Evolutionary conservation across 805 yeast species (phyloP).

Genomic region (Candida odintsovae): DNA sequence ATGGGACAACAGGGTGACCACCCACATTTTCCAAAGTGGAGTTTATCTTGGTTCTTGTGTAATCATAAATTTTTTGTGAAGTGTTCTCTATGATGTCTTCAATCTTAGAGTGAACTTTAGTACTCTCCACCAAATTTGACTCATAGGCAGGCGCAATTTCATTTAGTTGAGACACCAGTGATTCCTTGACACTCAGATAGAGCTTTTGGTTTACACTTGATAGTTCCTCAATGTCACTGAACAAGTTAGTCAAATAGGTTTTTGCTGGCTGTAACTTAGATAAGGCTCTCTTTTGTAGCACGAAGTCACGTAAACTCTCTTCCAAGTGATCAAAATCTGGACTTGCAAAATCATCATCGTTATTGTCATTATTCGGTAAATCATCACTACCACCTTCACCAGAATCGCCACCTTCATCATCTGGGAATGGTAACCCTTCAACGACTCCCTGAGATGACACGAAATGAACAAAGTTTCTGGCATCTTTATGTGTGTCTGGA

Average conservation of each 20-base stretch:
- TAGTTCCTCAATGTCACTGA: conserved; percentile 57
- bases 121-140: conserved; percentile 43
- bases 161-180: conserved; percentile 43
- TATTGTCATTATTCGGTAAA: conserved; percentile 20
- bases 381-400: conserved; percentile 30
- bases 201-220: conserved; percentile 58
- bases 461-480: conserved; percentile 90
- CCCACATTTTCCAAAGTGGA: conserved; percentile 47
- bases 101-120: conserved; percentile 49
- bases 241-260: conserved; percentile 68
- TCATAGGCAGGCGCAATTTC: conserved; percentile 62
- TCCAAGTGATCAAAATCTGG: conserved; percentile 83
- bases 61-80: conserved; percentile 52
- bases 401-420: conserved; percentile 32
- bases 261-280: conserved; percentile 92
- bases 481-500: conserved; percentile 86
- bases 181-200: conserved; percentile 43
- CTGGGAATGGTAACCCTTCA: conserved; percentile 30
- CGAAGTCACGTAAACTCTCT: conserved; percentile 76
- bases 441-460: conserved; percentile 58
- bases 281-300: conserved; percentile 80
- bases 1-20: conserved; percentile 43
- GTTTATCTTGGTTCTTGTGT: conserved; percentile 48
- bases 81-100: conserved; percentile 59
- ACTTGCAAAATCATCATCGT: conserved; percentile 25